phyloP scores from a whole-genome alignment of 1,139 yeast genomes.

The Magnusiomyces magnusii region DNA sequence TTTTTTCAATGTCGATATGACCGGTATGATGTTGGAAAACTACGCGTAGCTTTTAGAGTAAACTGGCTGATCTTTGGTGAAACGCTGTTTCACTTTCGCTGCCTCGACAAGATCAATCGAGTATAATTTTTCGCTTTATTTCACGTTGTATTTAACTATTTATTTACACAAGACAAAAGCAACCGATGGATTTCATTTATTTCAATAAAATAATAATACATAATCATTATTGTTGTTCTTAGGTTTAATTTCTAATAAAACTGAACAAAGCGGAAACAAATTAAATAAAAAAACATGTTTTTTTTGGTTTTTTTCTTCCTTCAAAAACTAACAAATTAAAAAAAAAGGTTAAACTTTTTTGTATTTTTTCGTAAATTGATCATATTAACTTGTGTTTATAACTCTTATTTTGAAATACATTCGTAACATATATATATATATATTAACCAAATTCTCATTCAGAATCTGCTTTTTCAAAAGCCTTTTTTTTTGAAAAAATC shows the following conservation, averaged over 20 bases:
- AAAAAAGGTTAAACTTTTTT: not conserved
- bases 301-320: not conserved
- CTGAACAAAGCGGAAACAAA: not conserved
- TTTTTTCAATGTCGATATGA: no score
- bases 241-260: not conserved
- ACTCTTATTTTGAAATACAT: not conserved
- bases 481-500: not conserved
- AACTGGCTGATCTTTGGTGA: not conserved
- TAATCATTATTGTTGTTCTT: not conserved
- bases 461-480: not conserved
- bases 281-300: not conserved
- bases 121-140: not conserved
- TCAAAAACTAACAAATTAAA: not conserved
- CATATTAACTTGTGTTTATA: not conserved
- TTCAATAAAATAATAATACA: not conserved
- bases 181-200: not conserved
- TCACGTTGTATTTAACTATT: not conserved
- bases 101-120: not conserved
- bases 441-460: not conserved
- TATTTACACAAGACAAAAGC: not conserved
- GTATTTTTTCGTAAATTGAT: not conserved
- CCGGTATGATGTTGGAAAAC: no score
- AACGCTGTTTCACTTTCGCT: not conserved
- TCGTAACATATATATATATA: not conserved
- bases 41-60: not conserved